Base-by-base conservation (phyloP, 202 grass and related monocot genomes). In the Setaria italica region DNA sequence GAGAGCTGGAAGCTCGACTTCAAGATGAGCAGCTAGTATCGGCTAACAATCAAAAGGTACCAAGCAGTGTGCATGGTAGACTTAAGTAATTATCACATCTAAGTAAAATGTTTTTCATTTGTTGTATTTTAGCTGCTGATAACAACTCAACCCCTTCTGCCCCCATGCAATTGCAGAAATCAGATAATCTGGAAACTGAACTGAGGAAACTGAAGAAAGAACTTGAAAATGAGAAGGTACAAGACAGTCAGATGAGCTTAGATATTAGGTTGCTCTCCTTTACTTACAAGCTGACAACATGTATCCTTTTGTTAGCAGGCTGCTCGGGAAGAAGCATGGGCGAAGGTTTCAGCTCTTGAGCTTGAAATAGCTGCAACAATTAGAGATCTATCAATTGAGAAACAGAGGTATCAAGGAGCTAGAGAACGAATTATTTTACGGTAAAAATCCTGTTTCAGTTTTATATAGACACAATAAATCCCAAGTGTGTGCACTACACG, bases 141-240 rank as follows among this genome's bases (percentile, higher is more conserved):
- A 49, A 72, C 21, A 59, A 58, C 16, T 81, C 76, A 76, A 5
- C 45, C 9, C 41, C 2, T 48, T 68, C n/a, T 66, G 73, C 58
- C 16, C 70, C 57, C 15, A n/a, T 87, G 59, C n/a, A 59, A 86
- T 90, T 85, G 82, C 85, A 99, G 94, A 96, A 89, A 90, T 91
- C 85, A 85, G 92, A 96, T 84, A 82, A 76, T 55, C 76, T 97
- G 33, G 97, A 99, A 73, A 85, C 65, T 74, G 87, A 96, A 81
- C 50, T 94, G 87, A 94, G 84, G 66, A 91, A 85, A 72, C 80
- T 97, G 72, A 91, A 88, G 85, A 90, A 84, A 74, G 92, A 93
- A 82, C 83, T 99, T 83, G 90, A 97, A 90, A 91, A 83, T 89
- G 94, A 99, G 85, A 99, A 99, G 97, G 94, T 99, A 97, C 74